Base-by-base conservation (phyloP, 345 rosid species). In the Sonneratia alba region DNA sequence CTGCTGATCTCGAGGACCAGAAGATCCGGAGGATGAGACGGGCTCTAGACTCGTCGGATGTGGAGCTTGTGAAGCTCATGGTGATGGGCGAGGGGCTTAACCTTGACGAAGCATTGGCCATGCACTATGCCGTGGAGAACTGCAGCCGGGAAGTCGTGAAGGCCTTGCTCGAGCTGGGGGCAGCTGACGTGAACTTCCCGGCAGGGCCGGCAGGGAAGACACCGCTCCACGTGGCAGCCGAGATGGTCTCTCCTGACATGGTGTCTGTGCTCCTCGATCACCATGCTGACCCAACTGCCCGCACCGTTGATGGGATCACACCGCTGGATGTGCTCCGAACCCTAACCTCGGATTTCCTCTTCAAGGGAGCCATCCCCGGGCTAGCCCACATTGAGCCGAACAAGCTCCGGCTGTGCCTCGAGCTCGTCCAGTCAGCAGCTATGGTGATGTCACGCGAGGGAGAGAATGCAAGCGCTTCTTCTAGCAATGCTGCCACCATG, bases 291-390 rank as follows among this genome's bases (percentile, higher is more conserved):
- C 99, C 99, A 0, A 96, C 87, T 72, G 95, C 91, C 7, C 70
- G 93, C 71, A 91, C 98, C 24, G 90, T 93, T 0, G 96, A 94
- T 67, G 96, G 96, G 40, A 76, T 91, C 73, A 92, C 96, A 42
- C 99, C 99, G 3, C 80, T 96, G 5, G 99, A 96, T 79, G 86
- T 92, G 62, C 90, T 96, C n/a, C 75, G 97, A 77, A 96, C 91
- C 78, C 87, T 96, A 78, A 96, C 99, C 16, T 92, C 99, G 0
- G 98, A 96, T 83, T 96, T 96, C 87, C 87, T 96, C 85, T 96
- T 92, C 84, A 96, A 96, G 82, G 99, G 98, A 77, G 98, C 97
- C 22, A 91, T 96, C 40, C 99, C 98, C 7, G 99, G 97, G 77
- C 66, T 92, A 42, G 85, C 89, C 59, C 99, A 96, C 76, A 88